Evolutionary conservation across 1,284 basidiomycete genomes (phyloP), one percentile per base, ranked within the genome.

Genomic region (Cutaneotrichosporon cavernicola): DNA sequence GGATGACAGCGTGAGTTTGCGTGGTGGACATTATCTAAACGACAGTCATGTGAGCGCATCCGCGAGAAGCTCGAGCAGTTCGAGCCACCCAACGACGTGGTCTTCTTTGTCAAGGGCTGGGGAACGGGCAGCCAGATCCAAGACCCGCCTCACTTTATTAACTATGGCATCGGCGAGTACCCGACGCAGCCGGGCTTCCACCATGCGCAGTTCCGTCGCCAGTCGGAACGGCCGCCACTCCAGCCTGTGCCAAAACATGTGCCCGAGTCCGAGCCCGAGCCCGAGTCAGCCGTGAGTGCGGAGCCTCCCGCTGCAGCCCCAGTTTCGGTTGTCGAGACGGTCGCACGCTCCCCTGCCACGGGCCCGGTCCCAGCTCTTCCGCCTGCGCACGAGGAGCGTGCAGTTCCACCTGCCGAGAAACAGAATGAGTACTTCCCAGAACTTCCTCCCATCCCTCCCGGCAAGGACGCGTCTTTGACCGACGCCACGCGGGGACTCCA

Each of bases 1-100:
- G 22, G 96, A 99, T 76, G 97, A 99, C 76, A 92, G 97, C 85
- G 92, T 92, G 73, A 70, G 88, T 84, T 56, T 22, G 5, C 46
- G 18, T 16, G 13, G 13, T 18, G 9, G 26, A 5, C 31, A 14
- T 30, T 32, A n/a, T 26, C 60, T 65, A 21, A 59, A 59, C 51
- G 30, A 8, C 64, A 96, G 93, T 91, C 91, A 2, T 96, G 94
- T 78, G 94, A 97, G 81, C 86, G 88, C 57, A 84, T 94, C 57
- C 86, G 94, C 57, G 84, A 92, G 36, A 84, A 89, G 11, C 84
- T 94, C 31, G 92, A 95, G 78, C 87, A 88, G 67, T 86, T 93
- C 74, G 91, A 94, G 71, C 85, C 89, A 0, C 88, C 89, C 49
- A 87, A 86, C 65, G 92, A 95, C 72, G 88, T 91, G 84, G 88